A percentile compares a stretch with the other conserved stretches of the same genome.
Conservation (phyloP, 192 early-diverging fungal genomes). For the Phlyctochytrium bullatum region DNA sequence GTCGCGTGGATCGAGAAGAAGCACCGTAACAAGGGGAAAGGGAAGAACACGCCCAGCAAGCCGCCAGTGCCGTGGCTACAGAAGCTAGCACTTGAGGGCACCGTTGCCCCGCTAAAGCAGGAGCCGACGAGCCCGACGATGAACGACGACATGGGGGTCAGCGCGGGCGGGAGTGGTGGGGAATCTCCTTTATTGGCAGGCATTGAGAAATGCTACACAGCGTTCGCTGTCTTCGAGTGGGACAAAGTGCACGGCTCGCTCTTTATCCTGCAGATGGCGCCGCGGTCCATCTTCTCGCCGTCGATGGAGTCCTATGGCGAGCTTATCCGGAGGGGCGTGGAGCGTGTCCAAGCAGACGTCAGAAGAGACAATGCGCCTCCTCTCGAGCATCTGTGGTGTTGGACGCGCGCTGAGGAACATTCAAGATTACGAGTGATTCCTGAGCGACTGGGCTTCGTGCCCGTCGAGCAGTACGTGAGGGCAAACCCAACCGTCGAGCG, state of each 20-base stretch:
- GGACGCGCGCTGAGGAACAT: slow-evolving; percentile 29
- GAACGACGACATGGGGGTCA: background rate
- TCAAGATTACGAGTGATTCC: slow-evolving; percentile 29
- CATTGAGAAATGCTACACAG: slow-evolving; percentile 21
- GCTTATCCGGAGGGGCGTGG: slow-evolving; percentile 29
- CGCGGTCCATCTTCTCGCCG: slow-evolving; percentile 34
- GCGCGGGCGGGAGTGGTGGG: background rate
- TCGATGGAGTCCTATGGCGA: slow-evolving; percentile 43
- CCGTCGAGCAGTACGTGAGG: slow-evolving; percentile 35
- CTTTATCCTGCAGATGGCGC: slow-evolving; percentile 42
- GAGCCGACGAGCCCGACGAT: slow-evolving; percentile 4
- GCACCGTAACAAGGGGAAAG: slow-evolving; percentile 41
- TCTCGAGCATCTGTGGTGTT: slow-evolving; percentile 40
- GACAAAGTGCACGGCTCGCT: slow-evolving; percentile 28
- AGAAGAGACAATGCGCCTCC: slow-evolving; percentile 19
- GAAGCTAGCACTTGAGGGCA: slow-evolving; percentile 34
- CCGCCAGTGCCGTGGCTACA: slow-evolving; percentile 32
- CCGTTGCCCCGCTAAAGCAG: slow-evolving; percentile 28
- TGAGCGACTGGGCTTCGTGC: slow-evolving; percentile 39
- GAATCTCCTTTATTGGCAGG: background rate
- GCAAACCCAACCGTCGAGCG: slow-evolving; percentile 34
- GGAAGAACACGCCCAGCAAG: slow-evolving; percentile 21
- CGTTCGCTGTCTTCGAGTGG: slow-evolving; percentile 42
- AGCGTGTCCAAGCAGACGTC: slow-evolving; percentile 34
- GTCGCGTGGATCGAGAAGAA: slow-evolving; percentile 50